Percentiles rank a stretch among this genome's conserved stretches.
These are phyloP conservation scores for Plenodomus lindquistii DNA, from an alignment of 2,329 filamentous ascomycete genomes.

Conservation along the genomic window DNA sequence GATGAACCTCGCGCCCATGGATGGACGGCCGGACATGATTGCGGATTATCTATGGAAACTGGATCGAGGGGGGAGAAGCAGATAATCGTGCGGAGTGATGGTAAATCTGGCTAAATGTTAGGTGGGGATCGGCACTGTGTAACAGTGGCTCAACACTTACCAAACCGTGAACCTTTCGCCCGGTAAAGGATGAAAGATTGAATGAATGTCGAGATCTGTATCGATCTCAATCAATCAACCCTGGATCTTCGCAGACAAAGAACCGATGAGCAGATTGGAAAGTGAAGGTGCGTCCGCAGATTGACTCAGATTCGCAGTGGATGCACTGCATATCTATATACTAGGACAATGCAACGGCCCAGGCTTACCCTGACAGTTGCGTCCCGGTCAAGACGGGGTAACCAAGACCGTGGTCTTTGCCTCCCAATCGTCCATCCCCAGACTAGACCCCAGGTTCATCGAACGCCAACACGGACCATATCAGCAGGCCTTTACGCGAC, in stretches of 20 bases:
- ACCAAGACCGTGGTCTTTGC: conserved; percentile 23
- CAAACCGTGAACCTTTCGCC: conserved; percentile 3
- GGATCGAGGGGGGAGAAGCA: background rate
- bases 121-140: background rate
- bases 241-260: conserved; percentile 1
- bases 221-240: conserved; percentile 1
- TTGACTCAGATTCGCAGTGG: conserved; percentile 15
- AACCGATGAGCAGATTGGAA: conserved; percentile 15
- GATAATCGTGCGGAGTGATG: background rate
- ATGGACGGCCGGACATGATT: conserved; percentile 3
- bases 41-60: background rate
- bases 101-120: background rate
- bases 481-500: conserved; percentile 3
- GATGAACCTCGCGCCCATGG: conserved; percentile 49
- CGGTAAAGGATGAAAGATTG: background rate
- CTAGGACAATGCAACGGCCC: conserved; percentile 23
- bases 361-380: conserved; percentile 16
- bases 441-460: conserved; percentile 15
- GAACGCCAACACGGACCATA: conserved; percentile 3
- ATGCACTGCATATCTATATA: conserved; percentile 28
- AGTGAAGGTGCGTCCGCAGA: conserved; percentile 23
- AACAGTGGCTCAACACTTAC: conserved; percentile 8
- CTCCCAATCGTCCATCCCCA: conserved; percentile 8
- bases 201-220: background rate
- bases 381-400: conserved; percentile 26